These are phyloP conservation scores for Geotrichum carabidarum DNA, from an alignment of 1,139 yeast genomes.

Conservation along the genomic window DNA sequence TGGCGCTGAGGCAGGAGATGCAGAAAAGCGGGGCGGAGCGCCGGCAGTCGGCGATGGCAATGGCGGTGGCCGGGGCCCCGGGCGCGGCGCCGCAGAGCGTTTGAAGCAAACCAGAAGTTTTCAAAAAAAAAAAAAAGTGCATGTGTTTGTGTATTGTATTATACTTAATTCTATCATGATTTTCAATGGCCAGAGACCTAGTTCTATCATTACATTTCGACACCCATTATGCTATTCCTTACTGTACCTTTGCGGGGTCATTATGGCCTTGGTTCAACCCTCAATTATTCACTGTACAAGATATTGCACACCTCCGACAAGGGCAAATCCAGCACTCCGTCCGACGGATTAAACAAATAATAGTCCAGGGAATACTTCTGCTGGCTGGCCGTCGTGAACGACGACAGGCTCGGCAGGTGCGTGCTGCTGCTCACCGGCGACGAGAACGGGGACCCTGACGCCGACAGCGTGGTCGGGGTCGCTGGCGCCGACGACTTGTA, in stretches of 20 bases:
- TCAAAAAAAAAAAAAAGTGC: too few relatives aligned
- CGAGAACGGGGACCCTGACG: background rate
- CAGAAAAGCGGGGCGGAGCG: constrained; percentile 27
- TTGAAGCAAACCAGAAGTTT: background rate
- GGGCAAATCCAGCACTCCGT: constrained; percentile 84
- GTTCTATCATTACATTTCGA: too few relatives aligned
- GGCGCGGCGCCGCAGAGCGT: background rate
- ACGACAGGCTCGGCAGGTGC: background rate
- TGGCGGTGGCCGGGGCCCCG: background rate
- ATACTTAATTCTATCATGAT: too few relatives aligned
- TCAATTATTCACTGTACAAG: constrained; percentile 41
- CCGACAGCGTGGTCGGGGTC: background rate
- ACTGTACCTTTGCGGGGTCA: too few relatives aligned
- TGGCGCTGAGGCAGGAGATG: constrained; percentile 81
- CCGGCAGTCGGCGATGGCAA: background rate
- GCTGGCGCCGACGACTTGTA: background rate
- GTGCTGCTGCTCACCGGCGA: constrained; percentile 7
- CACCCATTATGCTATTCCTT: too few relatives aligned
- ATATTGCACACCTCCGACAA: constrained; percentile 65
- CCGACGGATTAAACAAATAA: constrained; percentile 53
- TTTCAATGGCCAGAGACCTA: too few relatives aligned
- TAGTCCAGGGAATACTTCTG: background rate
- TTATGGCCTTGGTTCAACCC: too few relatives aligned
- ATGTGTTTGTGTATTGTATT: too few relatives aligned
- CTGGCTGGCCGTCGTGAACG: background rate